Base-by-base conservation (phyloP, 1,284 basidiomycete species). In the Polyporus tsugae region DNA sequence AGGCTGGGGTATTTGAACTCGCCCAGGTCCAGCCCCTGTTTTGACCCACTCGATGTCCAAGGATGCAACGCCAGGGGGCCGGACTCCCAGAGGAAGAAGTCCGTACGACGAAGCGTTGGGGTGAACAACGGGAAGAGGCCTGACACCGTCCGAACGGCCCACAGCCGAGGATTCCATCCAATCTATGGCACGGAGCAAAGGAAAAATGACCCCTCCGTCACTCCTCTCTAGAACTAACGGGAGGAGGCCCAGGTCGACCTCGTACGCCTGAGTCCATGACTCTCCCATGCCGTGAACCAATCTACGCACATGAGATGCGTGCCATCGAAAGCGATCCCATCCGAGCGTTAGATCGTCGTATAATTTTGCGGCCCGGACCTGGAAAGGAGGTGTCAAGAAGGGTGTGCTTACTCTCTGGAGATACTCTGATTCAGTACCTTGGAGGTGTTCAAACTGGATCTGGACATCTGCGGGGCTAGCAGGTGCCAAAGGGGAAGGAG, bases 251-350 rank as follows among this genome's bases (percentile, higher is more conserved):
- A 25, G 25, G 15, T 53, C 25, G 25, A 33, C 4, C 11, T 53
- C 29, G n/a, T 53, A 6, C 13, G 4, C 49, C 11, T 53, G n/a
- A n/a, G n/a, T n/a, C 49, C 25, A 13, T 4, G 4, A 29, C 7
- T 33, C 49, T 53, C 25, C 22, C 10, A 53, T n/a, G n/a, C n/a
- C 22, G 29, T 29, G n/a, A 13, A 1, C 13, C 49, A 53, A 33
- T 5, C 29, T 15, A 5, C 49, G 49, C 11, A 53, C 9, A 29
- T 53, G 49, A 25, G 25, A 29, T 5, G 49, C 19, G 29, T 53
- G 49, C 49, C 49, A 53, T 6, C 29, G 29, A 53, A 53, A 53
- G 15, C 49, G 49, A 53, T 29, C 49, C 49, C 49, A 53, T 53
- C 49, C n/a, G n/a, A n/a, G 25, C 11, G 15, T n/a, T 6, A 25